These are phyloP conservation scores for Rhamnella rubrinervis DNA, from an alignment of 331 rosid genomes.

Conservation along the genomic window DNA sequence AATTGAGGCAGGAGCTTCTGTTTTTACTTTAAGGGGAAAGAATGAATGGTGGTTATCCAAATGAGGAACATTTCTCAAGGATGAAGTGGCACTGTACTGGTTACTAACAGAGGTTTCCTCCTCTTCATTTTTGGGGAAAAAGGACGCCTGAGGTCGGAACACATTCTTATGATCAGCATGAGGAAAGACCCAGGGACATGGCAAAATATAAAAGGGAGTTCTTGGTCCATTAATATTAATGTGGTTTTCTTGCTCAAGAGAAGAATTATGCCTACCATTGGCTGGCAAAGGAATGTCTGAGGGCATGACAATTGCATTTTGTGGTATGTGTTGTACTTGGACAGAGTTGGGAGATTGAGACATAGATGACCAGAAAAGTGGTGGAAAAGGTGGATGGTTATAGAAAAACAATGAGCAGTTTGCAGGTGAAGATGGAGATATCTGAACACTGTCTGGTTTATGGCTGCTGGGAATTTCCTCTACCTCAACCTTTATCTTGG, in stretches of 20 bases:
- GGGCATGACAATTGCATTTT: conserved; percentile 41
- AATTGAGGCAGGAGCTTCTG: conserved; percentile 41
- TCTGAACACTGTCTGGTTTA: conserved; percentile 39
- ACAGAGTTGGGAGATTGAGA: conserved; percentile 47
- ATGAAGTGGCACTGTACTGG: conserved; percentile 41
- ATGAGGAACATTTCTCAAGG: conserved; percentile 38
- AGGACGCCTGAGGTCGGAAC: conserved; percentile 44
- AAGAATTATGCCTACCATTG: conserved; percentile 40
- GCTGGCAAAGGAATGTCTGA: conserved; percentile 47
- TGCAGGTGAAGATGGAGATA: conserved; percentile 38
- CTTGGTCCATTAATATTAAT: conserved; percentile 34
- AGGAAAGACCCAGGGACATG: conserved; percentile 78
- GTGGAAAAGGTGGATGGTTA: conserved; percentile 55
- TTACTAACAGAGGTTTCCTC: conserved; percentile 36
- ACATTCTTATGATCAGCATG: conserved; percentile 49
- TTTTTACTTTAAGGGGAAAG: conserved; percentile 39
- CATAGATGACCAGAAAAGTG: conserved; percentile 69
- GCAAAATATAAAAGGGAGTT: conserved; percentile 60
- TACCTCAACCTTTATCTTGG: conserved; percentile 39
- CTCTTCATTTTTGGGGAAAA: conserved; percentile 34
- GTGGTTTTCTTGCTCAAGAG: conserved; percentile 43
- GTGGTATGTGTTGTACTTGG: conserved; percentile 46
- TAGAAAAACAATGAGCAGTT: conserved; percentile 58
- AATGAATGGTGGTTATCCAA: conserved; percentile 36
- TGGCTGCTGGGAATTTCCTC: conserved; percentile 45